Conservation (phyloP, 306 rosid species). For the Lupinus albus region DNA sequence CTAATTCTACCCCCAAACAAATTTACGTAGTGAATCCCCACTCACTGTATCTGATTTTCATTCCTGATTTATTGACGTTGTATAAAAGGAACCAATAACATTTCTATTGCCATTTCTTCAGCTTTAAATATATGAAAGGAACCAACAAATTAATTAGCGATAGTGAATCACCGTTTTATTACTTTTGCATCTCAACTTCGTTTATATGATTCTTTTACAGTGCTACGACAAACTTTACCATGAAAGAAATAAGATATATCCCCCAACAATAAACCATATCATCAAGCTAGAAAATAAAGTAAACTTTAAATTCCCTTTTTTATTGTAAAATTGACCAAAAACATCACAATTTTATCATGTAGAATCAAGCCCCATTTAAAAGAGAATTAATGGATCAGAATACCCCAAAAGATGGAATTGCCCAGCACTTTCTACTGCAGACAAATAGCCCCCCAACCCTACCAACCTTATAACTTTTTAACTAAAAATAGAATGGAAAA, state of each 20-base stretch:
- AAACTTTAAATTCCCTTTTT: constrained; percentile 51
- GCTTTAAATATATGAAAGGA: background rate
- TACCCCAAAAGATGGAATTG: constrained; percentile 73
- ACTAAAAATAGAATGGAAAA: constrained; percentile 36
- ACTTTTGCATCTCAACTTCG: constrained; percentile 5
- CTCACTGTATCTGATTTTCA: no score
- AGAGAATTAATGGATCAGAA: constrained; percentile 60
- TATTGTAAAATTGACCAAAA: constrained; percentile 63
- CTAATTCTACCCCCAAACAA: no score
- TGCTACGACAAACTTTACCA: background rate
- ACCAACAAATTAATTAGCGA: background rate
- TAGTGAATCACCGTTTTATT: background rate
- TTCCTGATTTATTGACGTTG: background rate
- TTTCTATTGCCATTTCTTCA: no score
- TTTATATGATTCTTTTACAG: constrained; percentile 2
- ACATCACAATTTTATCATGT: constrained; percentile 66
- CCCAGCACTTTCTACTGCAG: constrained; percentile 65
- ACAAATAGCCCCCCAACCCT: constrained; percentile 67
- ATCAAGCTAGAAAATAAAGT: constrained; percentile 43
- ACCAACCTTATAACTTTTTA: constrained; percentile 55
- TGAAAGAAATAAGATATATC: background rate
- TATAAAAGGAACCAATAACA: no score
- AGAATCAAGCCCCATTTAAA: constrained; percentile 63
- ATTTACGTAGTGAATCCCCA: no score
- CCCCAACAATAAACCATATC: constrained; percentile 31